Base-by-base conservation (phyloP, 345 rosid genomes). In the Psidium guajava region DNA sequence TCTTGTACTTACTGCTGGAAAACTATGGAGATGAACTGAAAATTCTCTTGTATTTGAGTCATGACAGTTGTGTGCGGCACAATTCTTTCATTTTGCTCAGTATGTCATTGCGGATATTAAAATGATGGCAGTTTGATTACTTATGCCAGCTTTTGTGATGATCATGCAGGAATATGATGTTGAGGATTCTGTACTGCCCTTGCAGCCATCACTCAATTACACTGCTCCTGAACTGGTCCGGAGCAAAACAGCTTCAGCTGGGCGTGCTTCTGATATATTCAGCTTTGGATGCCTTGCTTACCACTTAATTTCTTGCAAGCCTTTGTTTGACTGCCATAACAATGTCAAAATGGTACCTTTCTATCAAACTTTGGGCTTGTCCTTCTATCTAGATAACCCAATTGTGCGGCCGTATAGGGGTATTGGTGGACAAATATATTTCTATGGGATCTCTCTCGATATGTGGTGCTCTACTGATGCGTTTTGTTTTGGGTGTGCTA, bases 201-300 rank as follows among this genome's bases (percentile, higher is more conserved):
- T 97, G 84, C 98, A 97, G 89, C 99, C 99, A 83, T 93, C 95
- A 42, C 86, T 96, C 75, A 97, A 97, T 90, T 97, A 97, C 87
- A 91, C 98, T 58, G 99, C 99, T 83, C 99, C 99, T 82, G 99
- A 97, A 89, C 91, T 97, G 87, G 91, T 94, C 87, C 93, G 95
- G 54, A 93, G 95, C 91, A 92, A 92, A 88, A 85, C 87, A 82
- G 90, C 96, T 87, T 92, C 98, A 85, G 93, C 87, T 89, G 95
- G 98, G 87, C 90, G 88, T 83, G 90, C 92, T 47, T 95, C 98
- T 22, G 99, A 97, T 89, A 92, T 97, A 89, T 97, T 97, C 81
- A 97, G 99, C 89, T 93, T 97, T 90, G 99, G 96, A 87, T 97
- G 99, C 85, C 92, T 97, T 86, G 96, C 96, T 55, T 97, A 93